Evolutionary conservation across 305 asterid genomes (phyloP), one percentile per base, ranked within the genome.

Genomic region (Galium porrigens): DNA sequence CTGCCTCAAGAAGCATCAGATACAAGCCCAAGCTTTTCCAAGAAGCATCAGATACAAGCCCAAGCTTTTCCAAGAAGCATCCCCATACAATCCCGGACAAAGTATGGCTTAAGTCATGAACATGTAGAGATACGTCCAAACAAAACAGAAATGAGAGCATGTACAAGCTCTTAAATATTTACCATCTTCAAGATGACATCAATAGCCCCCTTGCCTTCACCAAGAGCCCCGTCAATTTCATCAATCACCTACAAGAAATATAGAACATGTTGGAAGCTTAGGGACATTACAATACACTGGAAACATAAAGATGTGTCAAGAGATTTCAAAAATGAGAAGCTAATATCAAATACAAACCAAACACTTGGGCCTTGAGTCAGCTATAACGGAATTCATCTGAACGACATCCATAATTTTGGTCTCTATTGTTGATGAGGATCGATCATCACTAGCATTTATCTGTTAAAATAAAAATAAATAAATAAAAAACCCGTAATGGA

Each of bases 371-470:
- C 79, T 92, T 71, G 97, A 82, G 77, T 89, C 97, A 73, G 85
- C 76, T 66, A 81, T 78, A 62, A 92, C 91, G 33, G 99, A 89
- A 74, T 87, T 83, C 95, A 87, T 89, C 80, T 92, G 95, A 78
- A 92, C 84, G 72, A 78, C 97, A 78, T 89, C 97, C 55, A 82
- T 85, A 74, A 92, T 92, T 81, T 92, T 89, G 77, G 95, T 72
- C 81, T 92, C 95, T 65, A 92, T 75, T 49, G 83, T 78, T 68
- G 99, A 79, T 25, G 96, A 72, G 70, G 97, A 87, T 54, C 99
- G 82, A 74, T 92, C 95, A 82, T 92, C 99, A 76, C 99, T 92
- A 64, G 99, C 99, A 81, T 92, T 92, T 71, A 92, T 83, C 99
- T 92, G 94, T 58, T 72, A 76, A 48, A 53, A 70, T 77, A 69